These are phyloP conservation scores for Castanea crenata DNA, from an alignment of 306 rosid species.

Conservation along the genomic window DNA sequence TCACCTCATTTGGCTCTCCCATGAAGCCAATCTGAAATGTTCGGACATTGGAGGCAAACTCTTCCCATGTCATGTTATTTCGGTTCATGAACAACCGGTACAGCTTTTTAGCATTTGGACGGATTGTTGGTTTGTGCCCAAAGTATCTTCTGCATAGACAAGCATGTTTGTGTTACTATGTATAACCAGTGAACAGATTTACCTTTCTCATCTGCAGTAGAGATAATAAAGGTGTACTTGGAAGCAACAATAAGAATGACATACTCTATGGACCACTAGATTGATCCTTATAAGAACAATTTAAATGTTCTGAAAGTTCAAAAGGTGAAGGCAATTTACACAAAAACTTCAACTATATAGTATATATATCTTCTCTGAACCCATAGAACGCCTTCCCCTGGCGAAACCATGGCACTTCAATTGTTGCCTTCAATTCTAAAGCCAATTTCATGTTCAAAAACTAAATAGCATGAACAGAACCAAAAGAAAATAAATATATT, in stretches of 20 bases:
- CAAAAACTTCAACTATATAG: background rate
- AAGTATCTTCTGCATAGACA: conserved; percentile 73
- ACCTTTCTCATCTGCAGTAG: background rate
- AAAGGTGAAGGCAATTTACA: background rate
- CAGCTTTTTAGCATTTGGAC: conserved; percentile 77
- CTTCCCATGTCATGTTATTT: conserved; percentile 68
- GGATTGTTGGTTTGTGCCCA: conserved; percentile 85
- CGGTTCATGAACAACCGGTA: conserved; percentile 46
- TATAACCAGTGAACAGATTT: conserved; percentile 5
- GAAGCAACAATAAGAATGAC: background rate
- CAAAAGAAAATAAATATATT: background rate
- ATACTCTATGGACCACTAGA: background rate
- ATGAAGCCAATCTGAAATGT: conserved; percentile 73
- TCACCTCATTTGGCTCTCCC: conserved; percentile 89
- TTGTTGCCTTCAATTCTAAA: background rate
- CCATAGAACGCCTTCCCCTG: background rate
- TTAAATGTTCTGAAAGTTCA: background rate
- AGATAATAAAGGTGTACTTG: background rate
- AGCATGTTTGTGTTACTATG: conserved; percentile 1
- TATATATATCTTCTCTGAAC: background rate
- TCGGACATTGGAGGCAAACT: conserved; percentile 62
- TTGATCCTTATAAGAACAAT: background rate
- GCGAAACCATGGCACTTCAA: background rate
- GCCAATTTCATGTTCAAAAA: background rate
- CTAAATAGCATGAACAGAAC: background rate